Conservation (phyloP, 2,329 filamentous ascomycete genomes). For the Fusarium sp. region DNA sequence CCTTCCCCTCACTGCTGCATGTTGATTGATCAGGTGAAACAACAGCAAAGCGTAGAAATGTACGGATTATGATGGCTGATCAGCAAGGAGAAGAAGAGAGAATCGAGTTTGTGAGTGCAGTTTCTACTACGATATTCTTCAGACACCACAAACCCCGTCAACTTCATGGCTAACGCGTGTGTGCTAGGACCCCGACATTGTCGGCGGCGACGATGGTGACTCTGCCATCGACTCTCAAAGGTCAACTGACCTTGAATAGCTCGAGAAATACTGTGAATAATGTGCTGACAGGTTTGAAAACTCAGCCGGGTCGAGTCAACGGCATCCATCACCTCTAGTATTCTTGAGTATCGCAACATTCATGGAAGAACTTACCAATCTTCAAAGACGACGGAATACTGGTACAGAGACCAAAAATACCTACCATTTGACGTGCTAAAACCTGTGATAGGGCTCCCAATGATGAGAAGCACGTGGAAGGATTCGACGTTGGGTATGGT, state of each 20-base stretch:
- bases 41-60: background rate
- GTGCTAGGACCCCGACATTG: background rate
- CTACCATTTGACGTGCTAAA: background rate
- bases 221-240: background rate
- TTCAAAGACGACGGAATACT: background rate
- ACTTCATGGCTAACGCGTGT: background rate
- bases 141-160: background rate
- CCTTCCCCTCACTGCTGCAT: background rate
- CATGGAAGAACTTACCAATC: conserved; percentile 3
- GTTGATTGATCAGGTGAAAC: background rate
- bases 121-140: background rate
- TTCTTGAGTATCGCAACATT: background rate
- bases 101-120: background rate
- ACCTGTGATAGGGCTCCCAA: background rate
- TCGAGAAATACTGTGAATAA: background rate
- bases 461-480: background rate
- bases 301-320: background rate
- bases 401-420: background rate
- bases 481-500: background rate
- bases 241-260: background rate
- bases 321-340: background rate
- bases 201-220: background rate
- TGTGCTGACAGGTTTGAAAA: background rate
- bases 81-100: background rate
- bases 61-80: background rate